Evolutionary conservation across 1,284 basidiomycete genomes (phyloP).

Genomic region (Tilletia walkeri): DNA sequence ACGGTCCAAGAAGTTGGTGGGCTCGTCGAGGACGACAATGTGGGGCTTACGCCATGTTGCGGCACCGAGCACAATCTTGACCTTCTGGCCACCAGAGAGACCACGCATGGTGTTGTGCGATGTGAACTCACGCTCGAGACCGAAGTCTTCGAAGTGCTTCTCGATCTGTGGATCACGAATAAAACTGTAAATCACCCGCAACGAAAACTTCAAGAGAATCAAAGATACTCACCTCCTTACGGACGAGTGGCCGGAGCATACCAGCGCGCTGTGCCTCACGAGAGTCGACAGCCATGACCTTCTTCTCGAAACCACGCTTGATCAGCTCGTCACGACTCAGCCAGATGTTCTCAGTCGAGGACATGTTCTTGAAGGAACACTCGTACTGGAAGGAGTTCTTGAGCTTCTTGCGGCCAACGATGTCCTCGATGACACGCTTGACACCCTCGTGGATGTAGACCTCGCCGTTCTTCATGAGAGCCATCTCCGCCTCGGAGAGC

Average conservation of each 20-base stretch:
- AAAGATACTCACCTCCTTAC: constrained; percentile 35
- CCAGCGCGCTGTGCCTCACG: constrained; percentile 53
- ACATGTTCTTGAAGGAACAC: constrained; percentile 55
- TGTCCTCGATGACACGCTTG: constrained; percentile 55
- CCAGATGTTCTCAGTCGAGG: constrained; percentile 55
- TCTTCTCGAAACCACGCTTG: constrained; percentile 52
- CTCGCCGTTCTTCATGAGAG: constrained; percentile 53
- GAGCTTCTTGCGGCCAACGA: constrained; percentile 54
- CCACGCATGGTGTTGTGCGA: constrained; percentile 57
- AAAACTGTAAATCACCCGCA: not conserved
- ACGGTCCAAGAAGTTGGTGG: constrained; percentile 56
- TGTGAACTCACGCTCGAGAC: constrained; percentile 55
- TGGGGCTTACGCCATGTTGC: constrained; percentile 55
- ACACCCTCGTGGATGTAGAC: constrained; percentile 53
- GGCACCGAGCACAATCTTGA: constrained; percentile 55
- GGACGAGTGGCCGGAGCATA: constrained; percentile 54
- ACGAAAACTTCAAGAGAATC: not conserved
- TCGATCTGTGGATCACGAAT: constrained; percentile 33
- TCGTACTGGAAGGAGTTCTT: constrained; percentile 57
- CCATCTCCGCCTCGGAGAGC: constrained; percentile 48
- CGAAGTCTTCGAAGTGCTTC: constrained; percentile 55
- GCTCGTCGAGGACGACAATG: constrained; percentile 55
- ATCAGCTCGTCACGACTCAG: constrained; percentile 51
- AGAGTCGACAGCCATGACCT: constrained; percentile 50
- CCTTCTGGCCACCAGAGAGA: constrained; percentile 56